Evolutionary conservation across 345 rosid species (phyloP), one percentile per base, ranked within the genome.

Genomic region (Lumnitzera littorea): DNA sequence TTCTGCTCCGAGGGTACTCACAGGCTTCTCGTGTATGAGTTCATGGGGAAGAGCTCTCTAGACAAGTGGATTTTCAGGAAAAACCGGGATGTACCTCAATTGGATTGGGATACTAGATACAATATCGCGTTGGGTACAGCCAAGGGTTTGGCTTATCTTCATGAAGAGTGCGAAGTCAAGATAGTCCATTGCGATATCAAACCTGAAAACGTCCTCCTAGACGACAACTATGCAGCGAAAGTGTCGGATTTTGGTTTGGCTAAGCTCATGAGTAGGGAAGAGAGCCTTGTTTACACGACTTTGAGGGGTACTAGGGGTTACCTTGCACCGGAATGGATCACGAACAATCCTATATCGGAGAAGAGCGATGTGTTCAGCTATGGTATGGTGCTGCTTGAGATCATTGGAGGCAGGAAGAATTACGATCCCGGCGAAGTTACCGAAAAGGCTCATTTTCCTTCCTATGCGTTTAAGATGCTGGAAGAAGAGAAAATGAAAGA

Each of bases 261-360:
- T 0, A 80, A 80, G 69, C 70, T 80, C 41, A 80, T 76, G 84
- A 76, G 56, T 48, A 64, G 81, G 5, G 84, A 80, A 58, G 77
- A 76, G 55, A 80, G 81, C 60, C 74, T 63, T 53, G 79, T 76
- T 31, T 71, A 68, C 47, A 80, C 84, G 0, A 80, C 79, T 15
- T 48, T 80, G 48, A 71, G 84, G 53, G 87, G 84, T 9, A 82
- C 88, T 8, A 69, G 88, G 61, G 88, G 88, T 15, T 82, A 82
- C 62, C 76, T 82, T 50, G 84, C 88, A n/a, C 88, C 88, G 1
- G 84, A 82, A 65, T 82, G 88, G 88, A 75, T 80, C 64, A 68
- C 76, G 47, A 75, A 73, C 76, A 68, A 71, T 24, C 74, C 85
- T 11, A 77, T 80, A 62, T 80, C 82, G 0, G 82, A 77, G 70